Conservation (phyloP, 768 basidiomycete genomes). For the Leccinum boreale region DNA sequence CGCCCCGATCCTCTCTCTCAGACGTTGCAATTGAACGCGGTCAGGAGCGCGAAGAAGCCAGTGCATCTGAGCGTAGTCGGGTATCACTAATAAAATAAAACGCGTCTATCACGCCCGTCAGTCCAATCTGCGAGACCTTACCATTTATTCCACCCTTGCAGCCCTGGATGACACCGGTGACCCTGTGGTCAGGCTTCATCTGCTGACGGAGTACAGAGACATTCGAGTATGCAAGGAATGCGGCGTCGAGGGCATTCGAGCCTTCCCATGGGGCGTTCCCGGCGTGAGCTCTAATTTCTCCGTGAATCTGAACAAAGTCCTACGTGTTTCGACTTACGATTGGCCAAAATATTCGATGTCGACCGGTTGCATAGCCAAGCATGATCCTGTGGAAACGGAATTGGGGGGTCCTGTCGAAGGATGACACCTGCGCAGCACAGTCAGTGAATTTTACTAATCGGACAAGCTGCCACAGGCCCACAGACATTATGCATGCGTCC, state of each 20-base stretch:
- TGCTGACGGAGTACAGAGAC: conserved; percentile 85
- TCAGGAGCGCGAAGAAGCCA: conserved; percentile 74
- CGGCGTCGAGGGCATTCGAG: conserved; percentile 83
- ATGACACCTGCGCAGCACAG: conserved; percentile 56
- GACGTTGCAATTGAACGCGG: conserved; percentile 47
- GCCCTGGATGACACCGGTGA: conserved; percentile 76
- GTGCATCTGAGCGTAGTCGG: conserved; percentile 73
- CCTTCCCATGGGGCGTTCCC: conserved; percentile 85
- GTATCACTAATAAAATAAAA: conserved; percentile 56
- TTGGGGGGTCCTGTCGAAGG: conserved; percentile 55
- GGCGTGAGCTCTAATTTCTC: conserved; percentile 61
- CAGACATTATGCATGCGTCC: conserved; percentile 76
- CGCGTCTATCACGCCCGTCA: background rate
- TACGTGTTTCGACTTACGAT: conserved; percentile 42
- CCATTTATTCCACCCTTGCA: conserved; percentile 69
- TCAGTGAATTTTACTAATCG: conserved; percentile 14
- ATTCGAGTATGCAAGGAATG: conserved; percentile 77
- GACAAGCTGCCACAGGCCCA: background rate
- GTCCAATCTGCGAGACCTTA: conserved; percentile 28
- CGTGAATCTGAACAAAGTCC: conserved; percentile 1
- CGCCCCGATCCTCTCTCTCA: conserved; percentile 57
- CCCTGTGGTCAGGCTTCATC: conserved; percentile 74
- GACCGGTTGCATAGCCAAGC: conserved; percentile 63
- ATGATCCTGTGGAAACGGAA: conserved; percentile 49
- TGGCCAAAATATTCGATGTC: conserved; percentile 73